Conservation (phyloP, 805 yeast genomes). For the Allodekkera sacchari region DNA sequence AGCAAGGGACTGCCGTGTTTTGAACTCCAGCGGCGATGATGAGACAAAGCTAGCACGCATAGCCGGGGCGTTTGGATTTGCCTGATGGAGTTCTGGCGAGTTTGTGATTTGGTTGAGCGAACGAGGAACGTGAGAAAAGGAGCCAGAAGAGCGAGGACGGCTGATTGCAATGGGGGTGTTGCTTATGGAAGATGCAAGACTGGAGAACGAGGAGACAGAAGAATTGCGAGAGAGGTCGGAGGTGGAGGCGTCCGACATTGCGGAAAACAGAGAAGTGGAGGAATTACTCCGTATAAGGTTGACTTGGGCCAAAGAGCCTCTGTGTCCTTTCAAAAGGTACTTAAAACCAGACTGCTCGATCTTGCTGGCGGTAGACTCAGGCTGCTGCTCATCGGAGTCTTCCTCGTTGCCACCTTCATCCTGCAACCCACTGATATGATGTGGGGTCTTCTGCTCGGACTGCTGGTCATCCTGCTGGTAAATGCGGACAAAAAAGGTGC, state of each 20-base stretch:
- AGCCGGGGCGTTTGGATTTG: no score
- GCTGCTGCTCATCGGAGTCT: neutral
- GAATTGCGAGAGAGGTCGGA: slow-evolving; percentile 9
- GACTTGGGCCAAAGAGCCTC: slow-evolving; percentile 29
- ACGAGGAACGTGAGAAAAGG: slow-evolving; percentile 10
- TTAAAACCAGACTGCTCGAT: slow-evolving; percentile 10
- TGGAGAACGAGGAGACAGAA: slow-evolving; percentile 9
- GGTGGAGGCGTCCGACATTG: slow-evolving; percentile 19
- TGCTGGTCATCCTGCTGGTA: slow-evolving; percentile 23
- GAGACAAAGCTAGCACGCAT: slow-evolving; percentile 5
- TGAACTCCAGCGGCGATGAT: slow-evolving; percentile 21
- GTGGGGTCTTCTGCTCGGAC: slow-evolving; percentile 7
- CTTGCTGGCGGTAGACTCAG: slow-evolving; percentile 1
- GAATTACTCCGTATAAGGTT: slow-evolving; percentile 19
- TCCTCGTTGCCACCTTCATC: slow-evolving; percentile 1
- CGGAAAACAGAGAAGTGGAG: slow-evolving; percentile 22
- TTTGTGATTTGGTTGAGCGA: slow-evolving; percentile 7
- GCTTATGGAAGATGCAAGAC: slow-evolving; percentile 8
- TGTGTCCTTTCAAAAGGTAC: slow-evolving; percentile 24
- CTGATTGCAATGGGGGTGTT: slow-evolving; percentile 8
- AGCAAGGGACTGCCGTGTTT: slow-evolving; percentile 14
- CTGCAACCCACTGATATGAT: slow-evolving; percentile 4
- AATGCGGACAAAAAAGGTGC: slow-evolving; percentile 35
- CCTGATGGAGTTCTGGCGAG: no score
- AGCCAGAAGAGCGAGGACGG: slow-evolving; percentile 5